These are phyloP conservation scores for Primulina tabacum DNA, from an alignment of 257 asterid species.

Conservation along the genomic window DNA sequence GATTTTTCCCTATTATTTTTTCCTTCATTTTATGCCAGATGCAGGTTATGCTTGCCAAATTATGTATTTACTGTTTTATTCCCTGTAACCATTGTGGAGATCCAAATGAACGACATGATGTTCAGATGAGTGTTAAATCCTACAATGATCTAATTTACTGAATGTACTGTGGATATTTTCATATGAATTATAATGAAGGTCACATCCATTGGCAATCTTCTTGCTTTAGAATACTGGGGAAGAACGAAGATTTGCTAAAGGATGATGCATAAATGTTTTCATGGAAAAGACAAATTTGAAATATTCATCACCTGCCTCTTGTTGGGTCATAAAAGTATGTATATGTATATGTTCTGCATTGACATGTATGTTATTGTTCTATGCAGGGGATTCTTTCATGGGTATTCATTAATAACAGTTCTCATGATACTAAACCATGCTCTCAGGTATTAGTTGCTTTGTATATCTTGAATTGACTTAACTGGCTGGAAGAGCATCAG, in stretches of 20 bases:
- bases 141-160: slow-evolving; percentile 11
- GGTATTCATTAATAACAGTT: slow-evolving; percentile 78
- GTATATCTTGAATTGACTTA: not conserved
- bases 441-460: slow-evolving; percentile 53
- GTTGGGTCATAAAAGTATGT: not conserved
- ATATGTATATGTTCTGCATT: slow-evolving; percentile 23
- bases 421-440: slow-evolving; percentile 97
- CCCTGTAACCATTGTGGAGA: not conserved
- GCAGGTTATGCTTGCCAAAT: slow-evolving; percentile 10
- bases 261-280: not conserved
- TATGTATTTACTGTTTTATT: slow-evolving; percentile 5
- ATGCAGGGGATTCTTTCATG: slow-evolving; percentile 93
- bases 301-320: slow-evolving; percentile 19
- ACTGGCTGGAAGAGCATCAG: not conserved
- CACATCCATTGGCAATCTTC: slow-evolving; percentile 14
- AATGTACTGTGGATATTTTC: slow-evolving; percentile 1
- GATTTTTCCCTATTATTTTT: slow-evolving; percentile 4
- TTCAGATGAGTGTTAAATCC: slow-evolving; percentile 13
- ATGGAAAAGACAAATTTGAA: slow-evolving; percentile 6
- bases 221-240: slow-evolving; percentile 16
- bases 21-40: slow-evolving; percentile 15
- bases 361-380: slow-evolving; percentile 8
- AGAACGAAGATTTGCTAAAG: slow-evolving; percentile 6
- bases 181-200: slow-evolving; percentile 5
- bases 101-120: slow-evolving; percentile 11